phyloP scores from a whole-genome alignment of 495 filamentous ascomycete species.

The Thermothielavioides terrestris region DNA sequence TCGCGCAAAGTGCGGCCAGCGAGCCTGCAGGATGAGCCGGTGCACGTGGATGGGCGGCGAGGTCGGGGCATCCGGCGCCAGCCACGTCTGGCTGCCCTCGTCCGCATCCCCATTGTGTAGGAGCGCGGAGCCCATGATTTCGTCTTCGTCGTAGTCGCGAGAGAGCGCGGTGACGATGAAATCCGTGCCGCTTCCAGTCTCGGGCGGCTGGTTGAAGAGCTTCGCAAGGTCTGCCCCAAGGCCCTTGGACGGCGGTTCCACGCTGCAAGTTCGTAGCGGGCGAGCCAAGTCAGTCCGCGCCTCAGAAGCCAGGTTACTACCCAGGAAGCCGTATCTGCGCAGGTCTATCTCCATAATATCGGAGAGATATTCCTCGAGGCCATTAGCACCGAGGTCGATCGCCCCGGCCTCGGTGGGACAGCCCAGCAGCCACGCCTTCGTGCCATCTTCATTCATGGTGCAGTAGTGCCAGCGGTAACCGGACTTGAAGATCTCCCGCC shows the following conservation, averaged over 20 bases:
- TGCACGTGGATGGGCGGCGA: constrained; percentile 90
- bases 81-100: constrained; percentile 48
- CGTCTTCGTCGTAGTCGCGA: constrained; percentile 51
- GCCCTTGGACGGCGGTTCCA: constrained; percentile 48
- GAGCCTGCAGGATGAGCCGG: constrained; percentile 80
- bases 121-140: constrained; percentile 44
- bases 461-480: constrained; percentile 97
- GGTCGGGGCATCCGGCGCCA: constrained; percentile 53
- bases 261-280: constrained; percentile 30
- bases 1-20: constrained; percentile 93
- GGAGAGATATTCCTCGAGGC: constrained; percentile 78
- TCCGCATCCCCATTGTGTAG: constrained; percentile 28
- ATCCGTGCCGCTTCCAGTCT: constrained; percentile 71
- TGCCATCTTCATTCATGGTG: constrained; percentile 83
- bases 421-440: constrained; percentile 93
- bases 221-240: constrained; percentile 73
- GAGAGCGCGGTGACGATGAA: constrained; percentile 80
- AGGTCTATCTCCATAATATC: constrained; percentile 90
- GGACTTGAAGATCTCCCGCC: constrained; percentile 78
- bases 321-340: constrained; percentile 72
- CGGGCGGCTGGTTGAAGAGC: constrained; percentile 75
- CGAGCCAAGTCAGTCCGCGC: constrained; percentile 49
- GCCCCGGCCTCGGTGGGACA: constrained; percentile 59
- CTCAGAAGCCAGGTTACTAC: constrained; percentile 61
- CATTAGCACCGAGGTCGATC: constrained; percentile 45